Conservation (phyloP, 352 stramenopile genomes). For the Globisporangium okanoganense region DNA sequence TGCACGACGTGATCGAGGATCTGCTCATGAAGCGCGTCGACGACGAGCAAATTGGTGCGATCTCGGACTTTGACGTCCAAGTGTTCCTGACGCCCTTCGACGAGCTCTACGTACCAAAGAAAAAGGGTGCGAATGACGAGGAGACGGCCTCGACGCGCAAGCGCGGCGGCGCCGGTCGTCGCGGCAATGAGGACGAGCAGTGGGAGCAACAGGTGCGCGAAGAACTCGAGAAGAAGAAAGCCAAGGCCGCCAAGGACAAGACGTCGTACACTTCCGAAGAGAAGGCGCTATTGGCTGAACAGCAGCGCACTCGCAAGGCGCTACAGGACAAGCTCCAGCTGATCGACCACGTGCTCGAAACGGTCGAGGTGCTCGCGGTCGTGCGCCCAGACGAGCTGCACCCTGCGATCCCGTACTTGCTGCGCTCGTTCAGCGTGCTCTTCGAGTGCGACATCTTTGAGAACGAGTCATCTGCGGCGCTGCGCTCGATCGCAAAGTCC, state of each 20-base stretch:
- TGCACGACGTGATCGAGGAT: slow-evolving; percentile 69
- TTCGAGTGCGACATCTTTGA: slow-evolving; percentile 62
- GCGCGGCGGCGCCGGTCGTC: slow-evolving; percentile 28
- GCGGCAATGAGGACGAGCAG: slow-evolving; percentile 76
- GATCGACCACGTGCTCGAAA: slow-evolving; percentile 51
- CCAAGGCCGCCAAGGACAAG: slow-evolving; percentile 36
- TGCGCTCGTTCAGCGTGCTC: slow-evolving; percentile 44
- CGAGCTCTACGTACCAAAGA: slow-evolving; percentile 71
- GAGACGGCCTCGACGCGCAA: slow-evolving; percentile 25
- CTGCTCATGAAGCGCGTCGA: slow-evolving; percentile 52
- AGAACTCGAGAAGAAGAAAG: slow-evolving; percentile 75
- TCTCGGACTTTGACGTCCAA: slow-evolving; percentile 54
- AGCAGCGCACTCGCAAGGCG: slow-evolving; percentile 51
- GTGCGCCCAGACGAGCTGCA: slow-evolving; percentile 68
- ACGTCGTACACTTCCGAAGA: slow-evolving; percentile 48
- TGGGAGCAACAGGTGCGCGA: slow-evolving; percentile 85
- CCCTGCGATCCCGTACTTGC: slow-evolving; percentile 59
- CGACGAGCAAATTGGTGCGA: slow-evolving; percentile 36
- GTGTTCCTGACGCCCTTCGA: slow-evolving; percentile 65
- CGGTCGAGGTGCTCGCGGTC: slow-evolving; percentile 53
- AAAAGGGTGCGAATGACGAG: slow-evolving; percentile 24
- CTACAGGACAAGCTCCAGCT: slow-evolving; percentile 40
- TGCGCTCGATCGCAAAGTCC: slow-evolving; percentile 49
- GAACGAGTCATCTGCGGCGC: slow-evolving; percentile 25
- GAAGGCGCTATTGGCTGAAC: slow-evolving; percentile 47